Evolutionary conservation across 768 basidiomycete species (phyloP), one percentile per base, ranked within the genome.

Genomic region (Leccinum variicolor): DNA sequence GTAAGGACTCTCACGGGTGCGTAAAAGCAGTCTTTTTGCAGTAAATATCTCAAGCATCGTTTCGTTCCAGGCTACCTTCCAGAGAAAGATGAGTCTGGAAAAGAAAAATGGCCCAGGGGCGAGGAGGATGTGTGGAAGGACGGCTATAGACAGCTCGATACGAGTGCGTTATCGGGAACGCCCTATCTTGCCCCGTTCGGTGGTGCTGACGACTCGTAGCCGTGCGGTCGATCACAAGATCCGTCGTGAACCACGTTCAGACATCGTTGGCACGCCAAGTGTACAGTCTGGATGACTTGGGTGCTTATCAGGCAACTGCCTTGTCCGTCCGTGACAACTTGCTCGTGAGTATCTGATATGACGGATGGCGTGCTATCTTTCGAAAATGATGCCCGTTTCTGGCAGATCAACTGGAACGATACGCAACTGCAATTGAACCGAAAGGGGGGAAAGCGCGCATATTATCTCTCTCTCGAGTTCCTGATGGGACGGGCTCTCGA

Each of bases 401-500:
- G 6, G 6, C 52, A 88, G 87, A 73, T 89, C 64, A 91, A 92
- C 72, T 94, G 90, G 91, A 94, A 92, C 63, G 83, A 85, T 43
- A 94, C 91, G 7, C 87, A 92, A 65, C 69, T 89, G 57, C 76
- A 84, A 54, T 83, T 87, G 72, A 88, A 89, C 50, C 86, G 90
- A 67, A 94, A 91, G 70, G 78, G 84, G 36, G 92, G 92, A 25
- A 94, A 95, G 66, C 81, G 92, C 58, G 92, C 92, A 13, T 98
- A 98, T 78, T 99, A 98, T 74, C 84, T 98, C 58, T 96, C 93
- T 43, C 84, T 98, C 54, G 96, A 97, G 74, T 97, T 94, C 74
- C 75, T 94, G 64, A 90, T 92, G 87, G 86, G 90, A 46, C 81
- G 89, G 28, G 88, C 87, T 3, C 80, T 90, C 52, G 87, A 90